These are phyloP conservation scores for Dictyostelium discoideum DNA, from an alignment of 78 protist species.

Conservation along the genomic window dicty_2.7 NC_007089.4:856501-857000, in stretches of 20 bases:
- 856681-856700: conserved; percentile 68
- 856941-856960: not conserved
- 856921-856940: conserved; percentile 16
- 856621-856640: not conserved
- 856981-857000: not conserved
- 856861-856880: conserved; percentile 15
- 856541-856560: conserved; percentile 98
- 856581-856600: conserved; percentile 88
- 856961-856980: not conserved
- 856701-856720: not conserved
- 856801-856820: conserved; percentile 4
- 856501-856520: conserved; percentile 92
- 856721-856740: not conserved
- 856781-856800: conserved; percentile 2
- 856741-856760: conserved; percentile 21
- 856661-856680: conserved; percentile 70
- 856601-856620: not conserved
- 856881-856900: conserved; percentile 32
- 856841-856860: not conserved
- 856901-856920: conserved; percentile 72
- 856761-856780: not conserved
- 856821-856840: not conserved
- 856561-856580: conserved; percentile 96
- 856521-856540: conserved; percentile 96
- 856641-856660: conserved; percentile 43